These are phyloP conservation scores for Mortierella hygrophila DNA, from an alignment of 192 early-diverging fungal species.

Conservation along the genomic window DNA sequence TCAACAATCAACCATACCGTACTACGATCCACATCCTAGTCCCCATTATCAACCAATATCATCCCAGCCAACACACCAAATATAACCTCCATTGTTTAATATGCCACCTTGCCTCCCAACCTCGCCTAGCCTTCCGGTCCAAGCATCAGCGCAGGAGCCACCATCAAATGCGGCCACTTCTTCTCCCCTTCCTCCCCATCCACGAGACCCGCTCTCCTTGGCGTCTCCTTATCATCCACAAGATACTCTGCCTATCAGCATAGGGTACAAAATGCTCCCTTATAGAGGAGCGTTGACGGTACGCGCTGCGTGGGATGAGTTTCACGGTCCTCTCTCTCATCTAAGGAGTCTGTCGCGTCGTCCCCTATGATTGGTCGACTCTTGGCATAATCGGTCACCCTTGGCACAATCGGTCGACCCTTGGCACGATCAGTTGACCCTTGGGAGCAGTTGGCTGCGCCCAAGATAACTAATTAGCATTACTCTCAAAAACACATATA, in stretches of 20 bases:
- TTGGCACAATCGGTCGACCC: too few species aligned
- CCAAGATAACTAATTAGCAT: too few species aligned
- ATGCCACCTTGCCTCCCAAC: neutral
- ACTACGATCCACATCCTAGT: neutral
- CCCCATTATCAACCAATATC: neutral
- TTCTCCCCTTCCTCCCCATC: too few species aligned
- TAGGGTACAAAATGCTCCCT: conserved; percentile 1
- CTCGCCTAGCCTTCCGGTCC: neutral
- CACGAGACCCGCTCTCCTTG: neutral
- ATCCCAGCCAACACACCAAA: neutral
- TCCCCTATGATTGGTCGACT: too few species aligned
- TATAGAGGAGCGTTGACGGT: conserved; percentile 1
- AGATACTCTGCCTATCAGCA: neutral
- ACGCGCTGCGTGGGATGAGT: conserved; percentile 12
- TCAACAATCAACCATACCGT: neutral
- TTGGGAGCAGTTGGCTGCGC: too few species aligned
- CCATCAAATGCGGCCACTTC: neutral
- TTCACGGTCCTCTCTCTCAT: neutral
- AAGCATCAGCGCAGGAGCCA: neutral
- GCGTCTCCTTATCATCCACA: neutral
- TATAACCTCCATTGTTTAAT: too few species aligned
- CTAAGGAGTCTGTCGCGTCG: too few species aligned
- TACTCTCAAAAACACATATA: too few species aligned
- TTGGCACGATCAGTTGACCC: too few species aligned
- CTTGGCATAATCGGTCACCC: too few species aligned